phyloP scores from a whole-genome alignment of 345 rosid genomes.

The Moricandia moricandioides region DNA sequence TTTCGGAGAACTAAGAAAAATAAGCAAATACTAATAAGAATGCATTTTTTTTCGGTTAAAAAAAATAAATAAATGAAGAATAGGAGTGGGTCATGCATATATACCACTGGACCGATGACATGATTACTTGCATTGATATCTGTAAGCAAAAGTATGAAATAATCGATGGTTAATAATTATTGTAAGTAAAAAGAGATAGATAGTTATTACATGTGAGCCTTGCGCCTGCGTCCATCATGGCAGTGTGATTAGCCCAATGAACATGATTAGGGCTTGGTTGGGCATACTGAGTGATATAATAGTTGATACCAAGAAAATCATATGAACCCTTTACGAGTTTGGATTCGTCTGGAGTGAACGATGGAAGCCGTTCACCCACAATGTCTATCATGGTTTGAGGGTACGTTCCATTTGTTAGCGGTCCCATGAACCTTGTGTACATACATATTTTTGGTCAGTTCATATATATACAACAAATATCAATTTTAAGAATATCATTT shows the following conservation, averaged over 20 bases:
- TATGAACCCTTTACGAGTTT: slow-evolving; percentile 11
- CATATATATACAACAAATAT: background rate
- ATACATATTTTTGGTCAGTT: background rate
- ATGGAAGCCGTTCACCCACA: slow-evolving; percentile 13
- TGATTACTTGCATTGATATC: background rate
- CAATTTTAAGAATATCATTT: background rate
- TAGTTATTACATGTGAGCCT: background rate
- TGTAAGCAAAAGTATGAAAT: background rate
- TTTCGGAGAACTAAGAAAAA: background rate
- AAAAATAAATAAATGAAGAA: background rate
- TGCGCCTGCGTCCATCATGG: background rate
- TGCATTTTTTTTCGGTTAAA: background rate
- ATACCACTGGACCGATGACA: slow-evolving; percentile 16
- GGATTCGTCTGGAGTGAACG: background rate
- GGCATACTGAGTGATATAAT: slow-evolving; percentile 22
- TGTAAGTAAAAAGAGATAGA: background rate
- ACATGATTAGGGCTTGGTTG: background rate
- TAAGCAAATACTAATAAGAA: background rate
- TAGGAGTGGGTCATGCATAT: background rate
- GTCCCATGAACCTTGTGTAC: slow-evolving; percentile 25
- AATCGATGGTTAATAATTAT: background rate
- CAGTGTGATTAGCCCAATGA: background rate
- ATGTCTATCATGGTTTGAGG: slow-evolving; percentile 7
- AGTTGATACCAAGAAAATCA: slow-evolving; percentile 34
- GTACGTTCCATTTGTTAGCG: slow-evolving; percentile 28